phyloP scores from a whole-genome alignment of 2,329 filamentous ascomycete species.

The Gyromitra esculenta region DNA sequence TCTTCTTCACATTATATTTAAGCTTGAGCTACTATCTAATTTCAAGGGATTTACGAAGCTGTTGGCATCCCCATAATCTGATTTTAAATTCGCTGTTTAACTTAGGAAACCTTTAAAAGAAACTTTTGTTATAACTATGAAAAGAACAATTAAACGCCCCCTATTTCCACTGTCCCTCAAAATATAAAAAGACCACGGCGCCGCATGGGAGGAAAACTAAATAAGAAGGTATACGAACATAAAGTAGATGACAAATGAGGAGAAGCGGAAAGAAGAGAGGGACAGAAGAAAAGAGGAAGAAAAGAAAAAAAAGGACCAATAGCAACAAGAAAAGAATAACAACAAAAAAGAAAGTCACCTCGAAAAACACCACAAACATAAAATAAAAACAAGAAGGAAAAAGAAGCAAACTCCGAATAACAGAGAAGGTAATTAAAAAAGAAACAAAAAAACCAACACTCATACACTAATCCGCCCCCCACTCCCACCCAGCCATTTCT shows the following conservation, averaged over 20 bases:
- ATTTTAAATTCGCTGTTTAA: neutral
- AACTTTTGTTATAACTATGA: conserved; percentile 17
- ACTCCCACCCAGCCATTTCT: conserved; percentile 14
- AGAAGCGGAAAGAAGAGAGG: conserved; percentile 8
- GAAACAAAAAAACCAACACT: conserved; percentile 31
- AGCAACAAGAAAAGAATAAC: conserved; percentile 25
- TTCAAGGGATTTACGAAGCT: too few relatives aligned
- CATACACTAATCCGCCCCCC: conserved; percentile 35
- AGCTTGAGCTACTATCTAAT: too few relatives aligned
- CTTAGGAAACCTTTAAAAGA: neutral
- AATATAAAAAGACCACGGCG: conserved; percentile 46
- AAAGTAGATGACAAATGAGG: conserved; percentile 43
- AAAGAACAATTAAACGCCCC: conserved; percentile 46
- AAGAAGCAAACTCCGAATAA: conserved; percentile 39
- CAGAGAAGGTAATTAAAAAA: conserved; percentile 35
- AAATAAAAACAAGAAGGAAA: conserved; percentile 48
- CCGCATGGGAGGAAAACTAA: conserved; percentile 46
- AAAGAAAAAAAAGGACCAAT: conserved; percentile 31
- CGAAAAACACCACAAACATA: conserved; percentile 38
- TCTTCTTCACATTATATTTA: too few relatives aligned
- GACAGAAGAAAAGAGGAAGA: conserved; percentile 7
- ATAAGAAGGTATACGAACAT: conserved; percentile 44
- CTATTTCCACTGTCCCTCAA: conserved; percentile 28
- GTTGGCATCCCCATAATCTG: neutral
- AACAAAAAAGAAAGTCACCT: conserved; percentile 30